Percentiles rank a stretch among this genome's conserved stretches.
Conservation (phyloP, 2,329 filamentous ascomycete species). For the Aspergillus versicolor region DNA sequence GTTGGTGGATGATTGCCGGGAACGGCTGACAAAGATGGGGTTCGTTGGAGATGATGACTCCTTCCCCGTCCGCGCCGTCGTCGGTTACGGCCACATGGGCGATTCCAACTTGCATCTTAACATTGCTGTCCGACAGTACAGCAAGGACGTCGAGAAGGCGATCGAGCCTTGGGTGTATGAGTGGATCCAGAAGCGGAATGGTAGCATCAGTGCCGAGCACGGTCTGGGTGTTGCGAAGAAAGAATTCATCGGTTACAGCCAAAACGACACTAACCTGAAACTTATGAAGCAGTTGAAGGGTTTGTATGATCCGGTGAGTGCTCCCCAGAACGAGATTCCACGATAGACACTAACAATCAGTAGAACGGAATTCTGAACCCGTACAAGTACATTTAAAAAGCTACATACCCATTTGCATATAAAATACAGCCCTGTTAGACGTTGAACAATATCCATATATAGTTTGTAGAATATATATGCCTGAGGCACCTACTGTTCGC, state of each 20-base stretch:
- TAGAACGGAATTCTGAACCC: slow-evolving; percentile 99
- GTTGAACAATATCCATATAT: no score
- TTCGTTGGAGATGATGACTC: slow-evolving; percentile 74
- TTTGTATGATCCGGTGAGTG: slow-evolving; percentile 85
- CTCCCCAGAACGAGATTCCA: not conserved
- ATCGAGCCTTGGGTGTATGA: slow-evolving; percentile 97
- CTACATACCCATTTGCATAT: not conserved
- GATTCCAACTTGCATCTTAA: slow-evolving; percentile 96
- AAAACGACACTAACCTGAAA: slow-evolving; percentile 79
- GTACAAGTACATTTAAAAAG: slow-evolving; percentile 79
- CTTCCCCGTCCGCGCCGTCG: slow-evolving; percentile 80
- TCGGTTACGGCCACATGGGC: slow-evolving; percentile 98
- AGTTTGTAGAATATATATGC: not conserved
- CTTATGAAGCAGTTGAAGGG: slow-evolving; percentile 96
- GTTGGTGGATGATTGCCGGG: slow-evolving; percentile 81
- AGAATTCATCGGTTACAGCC: slow-evolving; percentile 89
- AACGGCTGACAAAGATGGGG: slow-evolving; percentile 69
- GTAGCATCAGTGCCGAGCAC: slow-evolving; percentile 96
- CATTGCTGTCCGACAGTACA: slow-evolving; percentile 76
- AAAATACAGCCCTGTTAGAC: not conserved
- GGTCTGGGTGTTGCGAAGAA: slow-evolving; percentile 94
- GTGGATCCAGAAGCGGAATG: slow-evolving; percentile 84
- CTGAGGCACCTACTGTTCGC: not conserved
- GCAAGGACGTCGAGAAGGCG: slow-evolving; percentile 79
- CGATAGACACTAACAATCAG: slow-evolving; percentile 16